phyloP scores from a whole-genome alignment of 2,329 filamentous ascomycete genomes.

The Tolypocladium ovalisporum region DNA sequence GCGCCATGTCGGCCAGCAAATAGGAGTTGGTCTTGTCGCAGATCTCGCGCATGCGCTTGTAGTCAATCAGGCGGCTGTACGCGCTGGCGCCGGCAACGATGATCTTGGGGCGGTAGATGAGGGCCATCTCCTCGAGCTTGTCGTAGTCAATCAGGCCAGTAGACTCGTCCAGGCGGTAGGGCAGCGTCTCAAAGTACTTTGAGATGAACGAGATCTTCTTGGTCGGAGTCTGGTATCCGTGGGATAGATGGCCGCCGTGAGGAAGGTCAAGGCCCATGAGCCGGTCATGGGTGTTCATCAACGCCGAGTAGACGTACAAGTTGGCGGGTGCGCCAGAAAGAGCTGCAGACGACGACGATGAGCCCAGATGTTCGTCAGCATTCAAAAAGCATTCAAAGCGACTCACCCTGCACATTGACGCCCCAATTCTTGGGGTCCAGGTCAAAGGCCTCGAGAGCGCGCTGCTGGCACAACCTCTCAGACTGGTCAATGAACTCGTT shows the following conservation, averaged over 20 bases:
- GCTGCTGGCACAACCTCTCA: conserved; percentile 79
- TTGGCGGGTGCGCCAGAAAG: conserved; percentile 68
- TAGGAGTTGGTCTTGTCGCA: conserved; percentile 88
- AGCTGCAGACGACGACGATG: conserved; percentile 33
- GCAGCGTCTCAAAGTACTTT: conserved; percentile 97
- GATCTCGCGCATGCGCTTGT: conserved; percentile 81
- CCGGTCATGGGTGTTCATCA: conserved; percentile 86
- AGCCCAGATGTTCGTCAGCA: not conserved
- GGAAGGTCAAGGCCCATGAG: conserved; percentile 96
- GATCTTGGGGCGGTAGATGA: conserved; percentile 88
- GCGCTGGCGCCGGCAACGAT: conserved; percentile 91
- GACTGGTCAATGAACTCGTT: conserved; percentile 93
- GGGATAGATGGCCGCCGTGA: conserved; percentile 89
- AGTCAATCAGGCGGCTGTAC: conserved; percentile 94
- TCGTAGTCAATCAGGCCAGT: conserved; percentile 95
- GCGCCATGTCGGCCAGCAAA: conserved; percentile 90
- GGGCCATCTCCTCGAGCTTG: conserved; percentile 75
- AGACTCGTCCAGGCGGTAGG: conserved; percentile 81
- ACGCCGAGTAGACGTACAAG: conserved; percentile 87
- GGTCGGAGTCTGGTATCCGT: conserved; percentile 92
- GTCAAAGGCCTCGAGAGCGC: conserved; percentile 79
- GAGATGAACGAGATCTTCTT: conserved; percentile 97
- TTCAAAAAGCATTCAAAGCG: not conserved
- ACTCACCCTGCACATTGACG: conserved; percentile 82
- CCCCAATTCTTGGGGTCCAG: conserved; percentile 84